phyloP scores from a whole-genome alignment of 2,329 filamentous ascomycete genomes.

The Coniochaeta ligniaria region DNA sequence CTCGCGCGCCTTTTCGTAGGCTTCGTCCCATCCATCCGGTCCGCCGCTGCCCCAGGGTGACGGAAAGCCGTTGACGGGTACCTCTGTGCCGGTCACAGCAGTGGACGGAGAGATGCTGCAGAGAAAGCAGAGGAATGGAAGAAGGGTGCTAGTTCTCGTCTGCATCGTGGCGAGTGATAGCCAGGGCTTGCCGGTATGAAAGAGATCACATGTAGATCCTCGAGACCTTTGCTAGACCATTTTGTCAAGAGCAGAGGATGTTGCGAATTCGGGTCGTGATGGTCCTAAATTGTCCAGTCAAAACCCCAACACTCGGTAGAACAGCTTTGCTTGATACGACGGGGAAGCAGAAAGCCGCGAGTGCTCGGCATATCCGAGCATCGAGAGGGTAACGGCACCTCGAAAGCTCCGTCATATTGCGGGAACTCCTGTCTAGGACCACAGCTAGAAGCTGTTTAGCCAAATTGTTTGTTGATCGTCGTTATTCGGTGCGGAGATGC shows the following conservation, averaged over 20 bases:
- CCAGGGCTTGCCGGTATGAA: background rate
- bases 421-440: background rate
- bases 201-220: background rate
- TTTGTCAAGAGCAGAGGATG: background rate
- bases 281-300: background rate
- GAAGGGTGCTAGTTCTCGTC: background rate
- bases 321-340: background rate
- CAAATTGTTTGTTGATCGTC: background rate
- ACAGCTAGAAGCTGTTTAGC: background rate
- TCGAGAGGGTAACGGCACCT: background rate
- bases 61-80: slow-evolving; percentile 6
- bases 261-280: background rate
- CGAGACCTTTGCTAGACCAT: background rate
- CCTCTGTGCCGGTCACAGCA: background rate
- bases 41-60: slow-evolving; percentile 9
- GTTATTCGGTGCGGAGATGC: background rate
- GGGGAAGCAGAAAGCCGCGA: background rate
- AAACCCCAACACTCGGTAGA: background rate
- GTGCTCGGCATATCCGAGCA: background rate
- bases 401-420: background rate
- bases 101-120: background rate
- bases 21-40: slow-evolving; percentile 45
- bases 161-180: background rate
- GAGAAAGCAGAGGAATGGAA: background rate
- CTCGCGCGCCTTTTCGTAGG: slow-evolving; percentile 55